phyloP scores from a whole-genome alignment of 2,329 filamentous ascomycete species.

The Ampelomyces quisqualis region DNA sequence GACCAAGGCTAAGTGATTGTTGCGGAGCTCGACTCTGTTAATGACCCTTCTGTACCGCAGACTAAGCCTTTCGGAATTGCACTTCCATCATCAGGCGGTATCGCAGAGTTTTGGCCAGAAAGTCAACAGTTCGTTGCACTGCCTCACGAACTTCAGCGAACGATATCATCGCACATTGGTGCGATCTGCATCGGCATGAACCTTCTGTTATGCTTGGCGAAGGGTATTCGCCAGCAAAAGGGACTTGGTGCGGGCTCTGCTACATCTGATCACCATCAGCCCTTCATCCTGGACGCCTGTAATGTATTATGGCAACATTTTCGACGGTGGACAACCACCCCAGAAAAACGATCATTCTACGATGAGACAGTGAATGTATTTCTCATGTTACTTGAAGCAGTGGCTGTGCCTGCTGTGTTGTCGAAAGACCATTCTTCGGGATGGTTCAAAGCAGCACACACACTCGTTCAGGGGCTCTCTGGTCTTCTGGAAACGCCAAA shows the following conservation, averaged over 20 bases:
- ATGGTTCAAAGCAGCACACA: slow-evolving; percentile 25
- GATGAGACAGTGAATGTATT: slow-evolving; percentile 25
- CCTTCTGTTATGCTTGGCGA: slow-evolving; percentile 24
- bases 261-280: slow-evolving; percentile 19
- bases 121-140: slow-evolving; percentile 45
- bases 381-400: slow-evolving; percentile 24
- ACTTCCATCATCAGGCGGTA: slow-evolving; percentile 45
- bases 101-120: slow-evolving; percentile 42
- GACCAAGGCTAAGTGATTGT: slow-evolving; percentile 47
- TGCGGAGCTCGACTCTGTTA: slow-evolving; percentile 42
- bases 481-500: slow-evolving; percentile 20
- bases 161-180: slow-evolving; percentile 23
- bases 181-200: slow-evolving; percentile 32
- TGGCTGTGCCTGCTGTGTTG: slow-evolving; percentile 9
- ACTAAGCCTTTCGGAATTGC: slow-evolving; percentile 26
- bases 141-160: slow-evolving; percentile 44
- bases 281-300: slow-evolving; percentile 31
- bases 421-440: slow-evolving; percentile 7
- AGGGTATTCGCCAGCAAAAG: slow-evolving; percentile 1
- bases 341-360: slow-evolving; percentile 13
- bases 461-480: slow-evolving; percentile 19
- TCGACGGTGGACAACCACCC: slow-evolving; percentile 19
- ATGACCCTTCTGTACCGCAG: slow-evolving; percentile 15
- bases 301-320: slow-evolving; percentile 29
- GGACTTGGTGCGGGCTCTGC: slow-evolving; percentile 1